Base-by-base conservation (phyloP, 2,329 filamentous ascomycete genomes). In the Trichoderma sp. region DNA sequence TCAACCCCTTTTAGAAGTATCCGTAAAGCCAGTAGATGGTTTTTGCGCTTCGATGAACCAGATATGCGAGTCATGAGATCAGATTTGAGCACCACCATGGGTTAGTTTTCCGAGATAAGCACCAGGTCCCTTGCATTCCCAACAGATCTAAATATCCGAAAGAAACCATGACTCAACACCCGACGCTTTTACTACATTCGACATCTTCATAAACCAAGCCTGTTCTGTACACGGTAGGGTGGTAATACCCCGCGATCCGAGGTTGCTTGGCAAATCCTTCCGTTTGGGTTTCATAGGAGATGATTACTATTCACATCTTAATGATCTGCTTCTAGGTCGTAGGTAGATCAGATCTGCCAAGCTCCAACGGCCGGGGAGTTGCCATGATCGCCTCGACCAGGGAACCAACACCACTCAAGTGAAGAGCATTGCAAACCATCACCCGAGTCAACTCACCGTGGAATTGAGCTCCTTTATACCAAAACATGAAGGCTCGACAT, bases 281-380 rank as follows among this genome's bases (percentile, higher is more conserved):
- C 4, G 21, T n/a, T n/a, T 0, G 8, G 8, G 0, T 29, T 6
- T 14, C 1, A 29, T 2, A 21, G 2, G 6, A 18, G 6, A 60
- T 12, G 27, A 29, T 31, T 21, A 21, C 9, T 33, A 16, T 33
- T 18, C 27, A 16, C 1, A 29, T 4, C 18, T 31, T 0, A 16
- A 53, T 7, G 11, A 53, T 21, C 27, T 53, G 3, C 7, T 3
- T 21, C 24, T 14, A 3, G 18, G 1, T 31, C 12, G 9, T 6
- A 1, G 7, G 14, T 29, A 14, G 4, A 31, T n/a, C 21, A 56
- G 50, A 24, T 56, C 3, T 24, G n/a, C 50, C 21, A 24, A 56
- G 50, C 50, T 56, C 7, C 50, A 56, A 14, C n/a, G 3, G 3
- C 50, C 21, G 3, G 50, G 50, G 14, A 56, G 50, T 56, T 56